phyloP scores from a whole-genome alignment of 1,139 yeast genomes.

The Saccharomycopsis hybrid region DNA sequence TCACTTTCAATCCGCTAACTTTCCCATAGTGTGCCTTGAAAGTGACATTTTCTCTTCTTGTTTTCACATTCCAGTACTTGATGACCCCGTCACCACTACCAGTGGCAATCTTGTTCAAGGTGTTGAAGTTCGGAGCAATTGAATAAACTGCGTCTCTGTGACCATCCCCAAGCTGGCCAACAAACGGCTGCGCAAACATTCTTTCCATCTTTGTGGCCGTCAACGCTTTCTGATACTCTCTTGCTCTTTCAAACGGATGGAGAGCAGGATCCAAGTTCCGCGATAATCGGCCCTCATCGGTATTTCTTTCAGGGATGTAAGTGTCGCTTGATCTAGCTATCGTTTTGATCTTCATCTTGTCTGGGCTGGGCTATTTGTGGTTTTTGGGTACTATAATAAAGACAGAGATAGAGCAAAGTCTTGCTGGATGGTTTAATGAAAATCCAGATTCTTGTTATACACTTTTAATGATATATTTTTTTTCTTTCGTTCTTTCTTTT shows the following conservation, averaged over 20 bases:
- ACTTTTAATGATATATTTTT: no score
- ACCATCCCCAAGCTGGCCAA: slow-evolving; percentile 92
- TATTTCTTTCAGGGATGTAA: slow-evolving; percentile 85
- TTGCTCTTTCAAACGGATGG: slow-evolving; percentile 94
- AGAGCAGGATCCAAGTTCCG: slow-evolving; percentile 89
- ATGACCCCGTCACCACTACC: slow-evolving; percentile 95
- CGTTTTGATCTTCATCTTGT: slow-evolving; percentile 85
- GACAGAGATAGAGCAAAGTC: no score
- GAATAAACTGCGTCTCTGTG: slow-evolving; percentile 94
- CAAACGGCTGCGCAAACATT: slow-evolving; percentile 96
- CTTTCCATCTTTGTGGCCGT: slow-evolving; percentile 94
- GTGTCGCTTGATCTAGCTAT: slow-evolving; percentile 85
- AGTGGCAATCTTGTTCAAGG: slow-evolving; percentile 72
- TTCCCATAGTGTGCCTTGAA: slow-evolving; percentile 89
- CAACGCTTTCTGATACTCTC: slow-evolving; percentile 91
- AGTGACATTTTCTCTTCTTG: slow-evolving; percentile 66
- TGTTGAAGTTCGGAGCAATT: slow-evolving; percentile 70
- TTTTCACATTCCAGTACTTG: slow-evolving; percentile 83
- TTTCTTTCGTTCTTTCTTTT: no score
- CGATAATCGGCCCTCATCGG: slow-evolving; percentile 82
- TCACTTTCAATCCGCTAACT: slow-evolving; percentile 80
- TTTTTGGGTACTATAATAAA: no score
- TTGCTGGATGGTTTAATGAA: no score
- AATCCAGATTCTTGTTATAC: no score
- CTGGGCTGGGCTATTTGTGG: no score